phyloP scores from a whole-genome alignment of 2,329 filamentous ascomycete species.

The Passalora sequoiae region DNA sequence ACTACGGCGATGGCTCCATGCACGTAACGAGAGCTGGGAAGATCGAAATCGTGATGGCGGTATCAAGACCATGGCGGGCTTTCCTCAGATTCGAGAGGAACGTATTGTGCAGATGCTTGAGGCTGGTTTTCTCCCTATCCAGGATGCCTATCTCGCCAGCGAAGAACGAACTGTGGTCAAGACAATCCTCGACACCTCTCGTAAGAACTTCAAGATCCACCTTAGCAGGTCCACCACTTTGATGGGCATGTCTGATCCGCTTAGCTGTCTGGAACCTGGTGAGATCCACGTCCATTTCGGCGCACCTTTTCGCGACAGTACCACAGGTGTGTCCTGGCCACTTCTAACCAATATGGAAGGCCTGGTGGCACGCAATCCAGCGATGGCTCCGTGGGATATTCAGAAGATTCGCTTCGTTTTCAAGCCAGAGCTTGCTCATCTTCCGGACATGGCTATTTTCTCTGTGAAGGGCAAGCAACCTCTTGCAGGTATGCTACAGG shows the following conservation, averaged over 20 bases:
- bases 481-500: constrained; percentile 66
- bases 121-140: constrained; percentile 26
- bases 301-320: not conserved
- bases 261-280: constrained; percentile 54
- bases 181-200: constrained; percentile 16
- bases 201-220: constrained; percentile 38
- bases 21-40: constrained; percentile 40
- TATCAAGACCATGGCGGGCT: constrained; percentile 44
- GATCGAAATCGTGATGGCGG: constrained; percentile 27
- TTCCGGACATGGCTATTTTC: constrained; percentile 80
- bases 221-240: constrained; percentile 58
- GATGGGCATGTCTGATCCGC: constrained; percentile 65
- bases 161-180: constrained; percentile 10
- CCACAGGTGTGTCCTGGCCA: constrained; percentile 47
- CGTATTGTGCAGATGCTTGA: constrained; percentile 52
- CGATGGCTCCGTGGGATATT: constrained; percentile 65
- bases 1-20: constrained; percentile 53
- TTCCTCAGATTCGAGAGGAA: constrained; percentile 51
- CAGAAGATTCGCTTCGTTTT: constrained; percentile 54
- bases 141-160: constrained; percentile 18
- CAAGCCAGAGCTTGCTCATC: constrained; percentile 55
- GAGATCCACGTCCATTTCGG: constrained; percentile 63
- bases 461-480: constrained; percentile 56
- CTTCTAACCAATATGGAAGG: constrained; percentile 55
- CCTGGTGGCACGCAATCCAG: constrained; percentile 64